phyloP scores from a whole-genome alignment of 371 early-diverging fungal species.

The Parasitella parasitica region DNA sequence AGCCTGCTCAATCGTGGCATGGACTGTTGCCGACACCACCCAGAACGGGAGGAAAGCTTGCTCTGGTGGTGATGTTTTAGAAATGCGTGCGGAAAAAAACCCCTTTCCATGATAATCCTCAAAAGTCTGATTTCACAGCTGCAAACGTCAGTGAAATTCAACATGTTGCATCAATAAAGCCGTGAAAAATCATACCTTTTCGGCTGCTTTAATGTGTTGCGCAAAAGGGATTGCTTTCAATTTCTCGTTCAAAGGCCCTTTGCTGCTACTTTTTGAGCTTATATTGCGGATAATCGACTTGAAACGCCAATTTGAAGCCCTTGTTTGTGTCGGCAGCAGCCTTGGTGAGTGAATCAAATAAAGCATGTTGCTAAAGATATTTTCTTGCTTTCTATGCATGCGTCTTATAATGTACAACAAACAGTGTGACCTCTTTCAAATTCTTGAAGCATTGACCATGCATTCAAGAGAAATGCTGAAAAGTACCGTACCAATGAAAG shows the following conservation, averaged over 20 bases:
- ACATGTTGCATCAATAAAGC: no score
- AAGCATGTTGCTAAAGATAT: neutral
- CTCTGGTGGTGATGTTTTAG: conserved; percentile 46
- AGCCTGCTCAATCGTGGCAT: conserved; percentile 52
- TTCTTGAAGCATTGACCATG: neutral
- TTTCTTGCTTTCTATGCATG: neutral
- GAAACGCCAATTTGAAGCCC: neutral
- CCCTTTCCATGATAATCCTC: conserved; percentile 59
- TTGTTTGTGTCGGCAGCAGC: neutral
- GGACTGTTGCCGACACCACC: conserved; percentile 56
- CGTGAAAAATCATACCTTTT: conserved; percentile 41
- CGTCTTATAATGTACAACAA: neutral
- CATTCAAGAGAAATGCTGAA: no score
- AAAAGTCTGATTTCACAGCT: conserved; percentile 40
- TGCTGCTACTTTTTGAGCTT: neutral
- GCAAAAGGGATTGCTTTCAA: conserved; percentile 55
- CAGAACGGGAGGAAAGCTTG: conserved; percentile 62
- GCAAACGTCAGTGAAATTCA: neutral
- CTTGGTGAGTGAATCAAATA: neutral
- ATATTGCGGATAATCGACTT: neutral
- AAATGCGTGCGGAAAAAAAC: conserved; percentile 55
- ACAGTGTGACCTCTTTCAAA: neutral
- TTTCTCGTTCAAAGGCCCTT: conserved; percentile 49
- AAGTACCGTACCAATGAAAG: no score
- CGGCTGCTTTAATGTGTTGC: conserved; percentile 57